Evolutionary conservation across 2,329 filamentous ascomycete species (phyloP), one percentile per base, ranked within the genome.

Genomic region (Xylaria sp.): DNA sequence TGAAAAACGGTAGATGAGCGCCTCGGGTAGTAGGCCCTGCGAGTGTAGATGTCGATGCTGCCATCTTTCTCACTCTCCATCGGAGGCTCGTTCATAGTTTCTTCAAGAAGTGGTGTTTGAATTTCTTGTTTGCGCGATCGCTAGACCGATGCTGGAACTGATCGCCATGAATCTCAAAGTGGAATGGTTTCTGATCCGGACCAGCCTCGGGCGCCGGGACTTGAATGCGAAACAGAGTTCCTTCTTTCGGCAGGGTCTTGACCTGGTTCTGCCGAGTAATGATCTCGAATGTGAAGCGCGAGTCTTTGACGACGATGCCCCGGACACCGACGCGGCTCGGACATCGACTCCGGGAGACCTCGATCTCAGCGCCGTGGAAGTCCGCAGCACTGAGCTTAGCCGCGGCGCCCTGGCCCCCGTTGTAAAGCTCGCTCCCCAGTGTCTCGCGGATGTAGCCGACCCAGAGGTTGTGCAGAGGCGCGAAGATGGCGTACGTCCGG

Each of bases 221-320:
- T 72, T 89, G 86, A 73, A 98, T 89, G 23, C 90, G 87, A 76
- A 99, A 98, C 20, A 95, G 85, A 0, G 94, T 95, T 48, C 94
- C 91, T 78, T 97, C 94, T 79, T 99, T 99, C 3, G 96, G 95
- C 66, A 98, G 85, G 50, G 89, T 84, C 83, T 96, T 97, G 52
- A 96, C 76, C 73, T 86, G 84, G 81, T 94, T 87, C 73, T 85
- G 86, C 76, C 81, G 84, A 2, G 93, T 97, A 48, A 98, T 87
- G 70, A 99, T 82, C 79, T 97, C 92, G 80, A 98, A 93, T 1
- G 92, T 91, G 76, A 92, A 95, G 78, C 92, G 94, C 61, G 92
- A 91, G 82, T 99, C 96, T 78, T 93, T 90, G 50, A 98, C 89
- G 69, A 98, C 92, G 74, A 98, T 95, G 18, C 96, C 96, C 75